Evolutionary conservation across 306 rosid genomes (phyloP).

Genomic region (Acacia crassicarpa): DNA sequence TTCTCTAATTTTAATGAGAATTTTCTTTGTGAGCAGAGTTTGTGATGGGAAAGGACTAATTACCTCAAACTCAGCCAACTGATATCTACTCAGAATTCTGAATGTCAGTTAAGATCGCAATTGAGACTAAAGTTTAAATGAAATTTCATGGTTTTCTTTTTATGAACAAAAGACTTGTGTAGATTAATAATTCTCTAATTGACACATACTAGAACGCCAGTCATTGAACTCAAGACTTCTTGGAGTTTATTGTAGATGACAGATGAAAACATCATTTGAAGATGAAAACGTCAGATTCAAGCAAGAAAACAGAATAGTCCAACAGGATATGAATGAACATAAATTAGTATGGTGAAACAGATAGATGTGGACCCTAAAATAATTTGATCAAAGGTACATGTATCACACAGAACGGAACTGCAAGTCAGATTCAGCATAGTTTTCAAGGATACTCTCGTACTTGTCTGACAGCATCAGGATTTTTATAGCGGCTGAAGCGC

Average conservation of each 20-base stretch:
- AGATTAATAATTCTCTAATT: conserved; percentile 13
- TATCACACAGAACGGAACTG: conserved; percentile 6
- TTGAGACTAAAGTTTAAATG: conserved; percentile 7
- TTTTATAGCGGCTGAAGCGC: conserved; percentile 95
- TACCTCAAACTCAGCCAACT: conserved; percentile 96
- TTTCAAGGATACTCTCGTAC: conserved; percentile 94
- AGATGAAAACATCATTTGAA: background rate
- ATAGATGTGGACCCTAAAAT: background rate
- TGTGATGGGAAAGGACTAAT: background rate
- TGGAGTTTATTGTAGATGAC: background rate
- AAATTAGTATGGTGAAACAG: conserved; percentile 7
- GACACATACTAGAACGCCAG: conserved; percentile 1
- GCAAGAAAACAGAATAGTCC: background rate
- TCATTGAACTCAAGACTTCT: background rate
- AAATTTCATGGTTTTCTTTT: conserved; percentile 18
- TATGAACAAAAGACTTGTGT: conserved; percentile 8
- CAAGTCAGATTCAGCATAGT: conserved; percentile 1
- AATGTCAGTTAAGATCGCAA: conserved; percentile 58
- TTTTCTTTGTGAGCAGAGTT: background rate
- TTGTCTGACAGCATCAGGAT: conserved; percentile 98
- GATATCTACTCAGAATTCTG: conserved; percentile 88
- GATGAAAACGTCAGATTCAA: background rate
- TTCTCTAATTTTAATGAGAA: background rate
- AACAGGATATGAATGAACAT: conserved; percentile 3
- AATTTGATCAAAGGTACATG: background rate